Percentiles rank a stretch among this genome's conserved stretches.
phyloP scores from a whole-genome alignment of 2,329 filamentous ascomycete genomes.

The Colletotrichum neosansevieriae region DNA sequence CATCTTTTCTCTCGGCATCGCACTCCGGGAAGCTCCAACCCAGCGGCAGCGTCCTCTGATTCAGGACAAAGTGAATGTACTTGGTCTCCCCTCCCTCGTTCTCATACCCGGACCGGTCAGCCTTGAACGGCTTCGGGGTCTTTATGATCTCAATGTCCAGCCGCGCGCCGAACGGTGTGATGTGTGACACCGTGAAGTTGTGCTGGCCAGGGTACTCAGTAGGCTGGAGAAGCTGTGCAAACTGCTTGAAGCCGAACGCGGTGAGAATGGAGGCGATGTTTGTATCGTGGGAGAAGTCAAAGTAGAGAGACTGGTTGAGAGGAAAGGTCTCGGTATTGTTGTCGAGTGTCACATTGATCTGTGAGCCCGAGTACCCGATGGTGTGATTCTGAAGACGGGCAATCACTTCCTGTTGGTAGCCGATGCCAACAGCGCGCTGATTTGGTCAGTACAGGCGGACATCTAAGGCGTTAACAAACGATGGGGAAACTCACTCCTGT shows the following conservation, averaged over 20 bases:
- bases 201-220: constrained; percentile 67
- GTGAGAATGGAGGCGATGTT: constrained; percentile 78
- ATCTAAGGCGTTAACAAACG: constrained; percentile 52
- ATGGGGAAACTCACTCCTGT: constrained; percentile 60
- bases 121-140: constrained; percentile 71
- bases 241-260: constrained; percentile 79
- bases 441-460: constrained; percentile 41
- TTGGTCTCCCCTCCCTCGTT: constrained; percentile 66
- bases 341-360: constrained; percentile 79
- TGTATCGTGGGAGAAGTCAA: constrained; percentile 84
- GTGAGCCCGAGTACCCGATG: constrained; percentile 67
- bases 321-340: constrained; percentile 77
- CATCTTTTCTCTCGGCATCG: constrained; percentile 71
- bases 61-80: constrained; percentile 81
- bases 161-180: constrained; percentile 79
- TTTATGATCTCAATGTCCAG: constrained; percentile 81
- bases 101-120: constrained; percentile 66
- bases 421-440: constrained; percentile 77
- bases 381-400: constrained; percentile 78
- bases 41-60: constrained; percentile 79
- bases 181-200: constrained; percentile 73
- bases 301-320: constrained; percentile 77
- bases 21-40: constrained; percentile 75
- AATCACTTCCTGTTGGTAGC: constrained; percentile 79
- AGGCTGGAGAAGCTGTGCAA: constrained; percentile 69